These are phyloP conservation scores for Excoecaria cochinchinensis DNA, from an alignment of 345 rosid genomes.

Conservation along the genomic window DNA sequence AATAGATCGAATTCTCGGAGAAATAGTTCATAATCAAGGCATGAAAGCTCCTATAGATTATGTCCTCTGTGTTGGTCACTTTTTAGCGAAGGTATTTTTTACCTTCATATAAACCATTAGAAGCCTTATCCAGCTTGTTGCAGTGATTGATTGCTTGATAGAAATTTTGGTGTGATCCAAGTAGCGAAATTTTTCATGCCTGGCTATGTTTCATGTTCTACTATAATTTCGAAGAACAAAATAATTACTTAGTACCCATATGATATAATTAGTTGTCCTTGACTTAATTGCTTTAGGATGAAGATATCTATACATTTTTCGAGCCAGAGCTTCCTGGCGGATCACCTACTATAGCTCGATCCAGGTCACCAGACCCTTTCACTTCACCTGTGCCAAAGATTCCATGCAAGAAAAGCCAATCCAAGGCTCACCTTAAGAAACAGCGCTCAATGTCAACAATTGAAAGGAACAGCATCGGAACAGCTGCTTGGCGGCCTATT, in stretches of 20 bases:
- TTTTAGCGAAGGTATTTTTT: slow-evolving; percentile 45
- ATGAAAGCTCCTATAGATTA: slow-evolving; percentile 55
- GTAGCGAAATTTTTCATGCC: no score
- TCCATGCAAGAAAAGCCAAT: slow-evolving; percentile 12
- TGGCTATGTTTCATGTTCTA: no score
- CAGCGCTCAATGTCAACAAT: slow-evolving; percentile 43
- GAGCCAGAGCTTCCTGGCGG: slow-evolving; percentile 55
- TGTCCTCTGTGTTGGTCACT: slow-evolving; percentile 58
- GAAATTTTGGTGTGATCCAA: background rate
- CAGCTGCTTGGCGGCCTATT: slow-evolving; percentile 34
- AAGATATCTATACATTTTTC: slow-evolving; percentile 54
- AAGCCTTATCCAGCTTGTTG: background rate
- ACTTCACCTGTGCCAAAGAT: slow-evolving; percentile 12
- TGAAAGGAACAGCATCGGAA: slow-evolving; percentile 24
- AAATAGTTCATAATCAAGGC: slow-evolving; percentile 45
- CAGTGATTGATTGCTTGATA: background rate
- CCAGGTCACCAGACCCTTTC: slow-evolving; percentile 20
- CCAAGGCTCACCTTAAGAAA: slow-evolving; percentile 35
- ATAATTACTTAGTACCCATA: background rate
- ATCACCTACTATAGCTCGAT: background rate
- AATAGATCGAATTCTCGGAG: slow-evolving; percentile 56
- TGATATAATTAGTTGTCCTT: background rate
- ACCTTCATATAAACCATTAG: background rate
- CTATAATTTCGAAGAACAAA: background rate
- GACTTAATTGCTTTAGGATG: slow-evolving; percentile 43